These are phyloP conservation scores for Roridomyces roridus DNA, from an alignment of 768 basidiomycete species.

Conservation along the genomic window DNA sequence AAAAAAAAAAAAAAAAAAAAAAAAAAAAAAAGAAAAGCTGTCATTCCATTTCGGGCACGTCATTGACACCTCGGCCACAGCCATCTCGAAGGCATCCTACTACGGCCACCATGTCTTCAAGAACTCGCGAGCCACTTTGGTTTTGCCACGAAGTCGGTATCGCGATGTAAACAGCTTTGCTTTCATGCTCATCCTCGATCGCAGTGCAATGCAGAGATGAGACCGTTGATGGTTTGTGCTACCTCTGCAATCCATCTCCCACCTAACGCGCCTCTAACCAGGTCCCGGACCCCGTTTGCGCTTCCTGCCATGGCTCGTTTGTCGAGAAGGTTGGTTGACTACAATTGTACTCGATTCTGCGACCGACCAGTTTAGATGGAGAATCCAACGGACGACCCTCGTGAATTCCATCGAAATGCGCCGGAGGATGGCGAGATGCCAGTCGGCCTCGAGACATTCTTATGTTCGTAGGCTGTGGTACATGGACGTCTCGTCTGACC, in stretches of 20 bases:
- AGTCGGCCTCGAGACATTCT: slow-evolving; percentile 51
- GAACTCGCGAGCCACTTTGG: slow-evolving; percentile 74
- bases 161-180: not conserved
- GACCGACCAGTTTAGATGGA: slow-evolving; percentile 62
- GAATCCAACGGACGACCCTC: slow-evolving; percentile 76
- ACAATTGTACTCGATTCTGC: not conserved
- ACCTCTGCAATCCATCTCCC: no score
- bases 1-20: no score
- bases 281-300: slow-evolving; percentile 84
- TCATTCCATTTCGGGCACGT: no score
- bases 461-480: slow-evolving; percentile 45
- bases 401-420: slow-evolving; percentile 56
- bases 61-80: no score
- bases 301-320: slow-evolving; percentile 81
- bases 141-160: slow-evolving; percentile 79
- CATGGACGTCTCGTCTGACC: slow-evolving; percentile 1
- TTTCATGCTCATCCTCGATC: slow-evolving; percentile 11
- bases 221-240: slow-evolving; percentile 76
- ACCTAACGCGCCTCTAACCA: no score
- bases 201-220: slow-evolving; percentile 89
- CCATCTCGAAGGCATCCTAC: no score
- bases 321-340: slow-evolving; percentile 34
- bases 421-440: slow-evolving; percentile 39
- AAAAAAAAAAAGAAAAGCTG: no score
- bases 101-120: no score